A percentile compares a stretch with the other conserved stretches of the same genome.
Evolutionary conservation across 441 rosid species (phyloP).

Genomic region (Eruca vesicaria): DNA sequence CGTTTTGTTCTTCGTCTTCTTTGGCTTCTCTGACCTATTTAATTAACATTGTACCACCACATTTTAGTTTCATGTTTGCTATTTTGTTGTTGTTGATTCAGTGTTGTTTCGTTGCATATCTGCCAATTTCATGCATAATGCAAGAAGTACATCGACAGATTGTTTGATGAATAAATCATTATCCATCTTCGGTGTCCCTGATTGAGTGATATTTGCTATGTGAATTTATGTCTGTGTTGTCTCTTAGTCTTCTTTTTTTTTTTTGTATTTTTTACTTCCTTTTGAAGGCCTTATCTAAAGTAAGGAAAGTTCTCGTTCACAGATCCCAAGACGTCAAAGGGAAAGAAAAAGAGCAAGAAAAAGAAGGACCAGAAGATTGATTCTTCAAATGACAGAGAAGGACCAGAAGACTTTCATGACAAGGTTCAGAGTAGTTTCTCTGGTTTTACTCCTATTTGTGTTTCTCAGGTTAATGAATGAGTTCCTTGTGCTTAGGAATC

Average conservation of each 20-base stretch:
- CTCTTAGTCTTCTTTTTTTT: conserved; percentile 39
- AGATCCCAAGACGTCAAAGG: conserved; percentile 74
- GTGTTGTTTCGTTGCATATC: not conserved
- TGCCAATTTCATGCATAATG: not conserved
- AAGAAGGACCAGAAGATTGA: conserved; percentile 57
- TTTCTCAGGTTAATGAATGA: conserved; percentile 9
- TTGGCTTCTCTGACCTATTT: conserved; percentile 2
- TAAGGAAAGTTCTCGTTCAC: conserved; percentile 43
- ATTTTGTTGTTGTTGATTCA: no score
- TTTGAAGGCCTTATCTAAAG: conserved; percentile 42
- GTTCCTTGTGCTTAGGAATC: conserved; percentile 44
- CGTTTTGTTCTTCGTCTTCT: not conserved
- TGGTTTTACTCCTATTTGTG: conserved; percentile 6
- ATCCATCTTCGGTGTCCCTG: not conserved
- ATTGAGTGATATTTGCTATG: no score
- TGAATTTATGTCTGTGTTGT: conserved; percentile 27
- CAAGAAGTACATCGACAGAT: not conserved
- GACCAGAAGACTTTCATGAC: conserved; percentile 43
- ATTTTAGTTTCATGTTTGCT: no score
- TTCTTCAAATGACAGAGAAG: conserved; percentile 44
- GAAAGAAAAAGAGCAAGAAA: conserved; percentile 67
- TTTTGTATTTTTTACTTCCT: conserved; percentile 36
- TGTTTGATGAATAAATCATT: not conserved
- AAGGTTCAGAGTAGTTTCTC: conserved; percentile 44
- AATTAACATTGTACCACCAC: not conserved